A percentile compares a stretch with the other conserved stretches of the same genome.
Evolutionary conservation across 2,329 filamentous ascomycete genomes (phyloP).

Genomic region (Immersiporthe knoxdaviesiana): DNA sequence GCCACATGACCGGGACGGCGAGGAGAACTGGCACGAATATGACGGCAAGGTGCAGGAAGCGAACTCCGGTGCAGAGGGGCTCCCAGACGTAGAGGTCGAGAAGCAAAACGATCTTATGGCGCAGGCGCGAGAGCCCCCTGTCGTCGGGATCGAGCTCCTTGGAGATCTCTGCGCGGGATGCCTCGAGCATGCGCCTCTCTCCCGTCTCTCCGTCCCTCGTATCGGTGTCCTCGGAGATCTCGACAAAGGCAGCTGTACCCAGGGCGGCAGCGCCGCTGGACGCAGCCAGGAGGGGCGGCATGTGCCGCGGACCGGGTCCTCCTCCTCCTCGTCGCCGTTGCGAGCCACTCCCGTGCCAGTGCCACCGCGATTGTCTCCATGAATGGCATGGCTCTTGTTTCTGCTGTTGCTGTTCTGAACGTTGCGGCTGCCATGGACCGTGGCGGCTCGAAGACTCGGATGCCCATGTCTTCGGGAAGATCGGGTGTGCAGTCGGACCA

Average conservation of each 20-base stretch:
- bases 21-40: slow-evolving; percentile 92
- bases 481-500: background rate
- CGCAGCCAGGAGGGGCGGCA: slow-evolving; percentile 42
- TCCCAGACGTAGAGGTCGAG: slow-evolving; percentile 79
- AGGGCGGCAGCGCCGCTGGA: slow-evolving; percentile 46
- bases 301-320: background rate
- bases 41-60: slow-evolving; percentile 83
- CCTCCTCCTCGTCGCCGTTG: slow-evolving; percentile 18
- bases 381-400: slow-evolving; percentile 32
- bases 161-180: slow-evolving; percentile 75
- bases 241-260: slow-evolving; percentile 60
- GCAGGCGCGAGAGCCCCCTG: slow-evolving; percentile 59
- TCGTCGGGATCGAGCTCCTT: slow-evolving; percentile 68
- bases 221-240: slow-evolving; percentile 60
- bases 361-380: slow-evolving; percentile 35
- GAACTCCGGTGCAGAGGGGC: slow-evolving; percentile 80
- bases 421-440: slow-evolving; percentile 4
- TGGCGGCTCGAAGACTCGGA: slow-evolving; percentile 8
- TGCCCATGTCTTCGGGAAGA: slow-evolving; percentile 16
- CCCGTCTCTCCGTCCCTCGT: slow-evolving; percentile 64
- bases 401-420: slow-evolving; percentile 1
- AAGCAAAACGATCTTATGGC: slow-evolving; percentile 65
- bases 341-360: slow-evolving; percentile 30
- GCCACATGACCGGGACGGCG: slow-evolving; percentile 78
- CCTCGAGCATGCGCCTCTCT: slow-evolving; percentile 85